Conservation (phyloP, 2,329 filamentous ascomycete genomes). For the Aureobasidium subglaciale region DNA sequence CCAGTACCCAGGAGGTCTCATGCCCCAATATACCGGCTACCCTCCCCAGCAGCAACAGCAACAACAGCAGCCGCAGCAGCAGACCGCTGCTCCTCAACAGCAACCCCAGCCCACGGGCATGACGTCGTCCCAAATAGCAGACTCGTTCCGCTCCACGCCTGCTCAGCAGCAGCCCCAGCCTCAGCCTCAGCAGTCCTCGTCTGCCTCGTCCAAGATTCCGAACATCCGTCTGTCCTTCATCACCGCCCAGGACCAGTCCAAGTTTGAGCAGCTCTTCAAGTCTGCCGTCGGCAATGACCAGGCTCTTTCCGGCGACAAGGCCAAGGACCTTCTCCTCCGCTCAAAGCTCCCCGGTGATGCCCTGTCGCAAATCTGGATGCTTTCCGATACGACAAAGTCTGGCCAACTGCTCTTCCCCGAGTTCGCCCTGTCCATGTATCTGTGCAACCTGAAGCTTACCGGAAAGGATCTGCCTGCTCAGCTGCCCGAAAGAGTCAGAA, state of each 20-base stretch:
- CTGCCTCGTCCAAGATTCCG: conserved; percentile 69
- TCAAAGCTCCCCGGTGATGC: conserved; percentile 83
- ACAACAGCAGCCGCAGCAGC: conserved; percentile 27
- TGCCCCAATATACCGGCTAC: conserved; percentile 42
- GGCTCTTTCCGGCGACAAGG: conserved; percentile 85
- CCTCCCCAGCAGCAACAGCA: conserved; percentile 39
- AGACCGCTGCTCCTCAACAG: conserved; percentile 14
- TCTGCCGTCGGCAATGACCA: conserved; percentile 80
- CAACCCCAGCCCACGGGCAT: conserved; percentile 44
- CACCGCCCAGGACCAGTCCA: conserved; percentile 86
- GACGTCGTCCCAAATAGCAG: conserved; percentile 58
- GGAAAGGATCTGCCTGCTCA: conserved; percentile 69
- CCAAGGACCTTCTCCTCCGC: conserved; percentile 77
- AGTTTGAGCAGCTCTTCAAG: conserved; percentile 97
- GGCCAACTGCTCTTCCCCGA: conserved; percentile 95
- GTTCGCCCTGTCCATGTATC: conserved; percentile 95
- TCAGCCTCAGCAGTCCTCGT: conserved; percentile 54
- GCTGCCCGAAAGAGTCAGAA: conserved; percentile 81
- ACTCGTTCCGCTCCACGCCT: conserved; percentile 50
- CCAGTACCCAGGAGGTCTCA: conserved; percentile 25
- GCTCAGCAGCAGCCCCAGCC: conserved; percentile 52
- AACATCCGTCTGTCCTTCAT: conserved; percentile 95
- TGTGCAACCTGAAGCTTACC: conserved; percentile 88
- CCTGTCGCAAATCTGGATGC: conserved; percentile 79
- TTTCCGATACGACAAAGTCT: conserved; percentile 92